Evolutionary conservation across 2,329 filamentous ascomycete genomes (phyloP).

Genomic region (Gaeumannomyces sp.): DNA sequence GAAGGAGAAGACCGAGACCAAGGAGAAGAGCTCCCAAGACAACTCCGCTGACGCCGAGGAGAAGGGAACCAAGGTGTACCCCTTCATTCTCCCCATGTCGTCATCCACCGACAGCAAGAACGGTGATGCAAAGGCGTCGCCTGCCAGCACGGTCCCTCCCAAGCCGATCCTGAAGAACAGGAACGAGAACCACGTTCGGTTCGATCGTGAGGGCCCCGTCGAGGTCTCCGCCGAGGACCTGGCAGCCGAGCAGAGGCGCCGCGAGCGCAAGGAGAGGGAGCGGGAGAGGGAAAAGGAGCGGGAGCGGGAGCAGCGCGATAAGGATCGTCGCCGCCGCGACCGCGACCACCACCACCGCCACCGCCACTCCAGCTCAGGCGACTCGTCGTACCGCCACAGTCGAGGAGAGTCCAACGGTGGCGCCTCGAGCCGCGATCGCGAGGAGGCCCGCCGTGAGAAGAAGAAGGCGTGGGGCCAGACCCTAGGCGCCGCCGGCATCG

Average conservation of each 20-base stretch:
- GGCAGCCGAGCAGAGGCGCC: constrained; percentile 21
- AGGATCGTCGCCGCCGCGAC: constrained; percentile 31
- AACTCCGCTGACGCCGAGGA: constrained; percentile 14
- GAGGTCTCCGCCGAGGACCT: constrained; percentile 32
- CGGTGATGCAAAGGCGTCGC: constrained; percentile 23
- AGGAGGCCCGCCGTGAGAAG: constrained; percentile 32
- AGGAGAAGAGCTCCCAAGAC: constrained; percentile 13
- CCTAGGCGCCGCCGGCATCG: constrained; percentile 52
- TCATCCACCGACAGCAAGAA: constrained; percentile 23
- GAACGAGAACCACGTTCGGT: constrained; percentile 50
- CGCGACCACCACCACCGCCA: constrained; percentile 23
- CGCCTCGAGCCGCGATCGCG: constrained; percentile 12
- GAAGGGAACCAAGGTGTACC: constrained; percentile 24
- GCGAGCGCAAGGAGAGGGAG: constrained; percentile 15
- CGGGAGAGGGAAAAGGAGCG: constrained; percentile 24
- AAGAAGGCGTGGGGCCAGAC: constrained; percentile 47
- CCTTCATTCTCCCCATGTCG: constrained; percentile 31
- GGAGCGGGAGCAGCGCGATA: constrained; percentile 30
- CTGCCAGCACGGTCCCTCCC: constrained; percentile 33
- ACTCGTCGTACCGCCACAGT: constrained; percentile 23
- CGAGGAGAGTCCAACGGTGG: constrained; percentile 18
- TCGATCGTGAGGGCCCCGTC: constrained; percentile 39
- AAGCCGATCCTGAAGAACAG: constrained; percentile 58
- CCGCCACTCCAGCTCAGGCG: constrained; percentile 20
- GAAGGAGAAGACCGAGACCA: constrained; percentile 3